Conservation (phyloP, 768 basidiomycete species). For the Ephemerocybe angulata region DNA sequence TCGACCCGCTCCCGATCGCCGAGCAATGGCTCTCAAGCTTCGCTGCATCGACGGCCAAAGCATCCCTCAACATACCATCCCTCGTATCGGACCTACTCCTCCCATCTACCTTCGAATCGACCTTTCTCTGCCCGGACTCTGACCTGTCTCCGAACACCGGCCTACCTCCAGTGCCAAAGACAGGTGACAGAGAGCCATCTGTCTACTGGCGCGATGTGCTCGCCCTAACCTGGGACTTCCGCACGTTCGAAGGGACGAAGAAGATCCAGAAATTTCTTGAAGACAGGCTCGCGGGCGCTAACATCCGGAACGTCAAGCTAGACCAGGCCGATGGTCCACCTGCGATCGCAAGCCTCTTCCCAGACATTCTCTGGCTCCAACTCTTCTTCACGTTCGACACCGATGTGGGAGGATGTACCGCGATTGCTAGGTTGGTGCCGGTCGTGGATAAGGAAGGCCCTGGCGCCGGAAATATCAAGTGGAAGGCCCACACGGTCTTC, state of each 20-base stretch:
- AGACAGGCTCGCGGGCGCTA: constrained; percentile 36
- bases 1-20: constrained; percentile 35
- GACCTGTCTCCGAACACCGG: background rate
- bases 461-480: constrained; percentile 30
- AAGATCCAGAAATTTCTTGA: constrained; percentile 42
- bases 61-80: constrained; percentile 27
- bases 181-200: constrained; percentile 12
- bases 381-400: constrained; percentile 56
- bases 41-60: constrained; percentile 20
- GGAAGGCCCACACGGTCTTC: constrained; percentile 60
- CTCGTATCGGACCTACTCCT: constrained; percentile 33
- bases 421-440: constrained; percentile 54
- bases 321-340: constrained; percentile 19
- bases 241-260: constrained; percentile 46
- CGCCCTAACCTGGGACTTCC: constrained; percentile 62
- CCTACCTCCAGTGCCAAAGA: constrained; percentile 1
- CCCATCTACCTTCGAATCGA: constrained; percentile 22
- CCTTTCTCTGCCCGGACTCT: background rate
- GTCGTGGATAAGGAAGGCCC: background rate
- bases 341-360: constrained; percentile 36
- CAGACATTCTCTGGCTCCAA: constrained; percentile 57
- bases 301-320: constrained; percentile 24
- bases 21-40: constrained; percentile 42
- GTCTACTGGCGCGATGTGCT: constrained; percentile 59
- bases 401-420: constrained; percentile 45